Percentiles rank a stretch among this genome's conserved stretches.
Conservation (phyloP, 2,329 filamentous ascomycete genomes). For the Sphaceloma murrayae region DNA sequence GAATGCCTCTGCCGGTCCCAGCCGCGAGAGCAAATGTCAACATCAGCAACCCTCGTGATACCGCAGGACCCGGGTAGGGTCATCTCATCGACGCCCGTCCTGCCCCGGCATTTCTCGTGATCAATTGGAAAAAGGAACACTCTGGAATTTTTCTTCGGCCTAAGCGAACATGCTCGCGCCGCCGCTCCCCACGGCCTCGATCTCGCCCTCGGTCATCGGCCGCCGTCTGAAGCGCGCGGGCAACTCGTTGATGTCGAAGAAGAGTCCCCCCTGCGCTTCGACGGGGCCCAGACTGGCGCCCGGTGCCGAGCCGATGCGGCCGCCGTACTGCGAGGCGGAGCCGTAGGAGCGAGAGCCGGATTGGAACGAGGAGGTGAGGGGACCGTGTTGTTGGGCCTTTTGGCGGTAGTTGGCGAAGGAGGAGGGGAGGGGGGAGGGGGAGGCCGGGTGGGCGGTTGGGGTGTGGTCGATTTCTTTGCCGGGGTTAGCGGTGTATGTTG, state of each 20-base stretch:
- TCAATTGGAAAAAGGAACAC: too few relatives aligned
- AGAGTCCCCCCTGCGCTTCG: constrained; percentile 60
- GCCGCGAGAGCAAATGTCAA: too few relatives aligned
- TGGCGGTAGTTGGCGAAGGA: constrained; percentile 70
- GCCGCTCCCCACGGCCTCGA: constrained; percentile 90
- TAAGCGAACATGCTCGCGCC: constrained; percentile 60
- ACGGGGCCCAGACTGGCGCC: constrained; percentile 67
- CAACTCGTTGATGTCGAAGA: constrained; percentile 82
- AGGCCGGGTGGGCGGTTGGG: constrained; percentile 62
- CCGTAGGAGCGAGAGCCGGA: constrained; percentile 18
- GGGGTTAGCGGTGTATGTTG: constrained; percentile 17
- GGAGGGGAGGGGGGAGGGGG: constrained; percentile 55
- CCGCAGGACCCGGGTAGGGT: too few relatives aligned
- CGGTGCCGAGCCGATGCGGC: constrained; percentile 48
- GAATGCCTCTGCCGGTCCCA: too few relatives aligned
- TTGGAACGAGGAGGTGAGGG: constrained; percentile 38
- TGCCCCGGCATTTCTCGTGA: background rate
- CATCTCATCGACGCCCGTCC: too few relatives aligned
- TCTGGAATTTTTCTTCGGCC: too few relatives aligned
- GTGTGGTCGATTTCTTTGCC: constrained; percentile 61
- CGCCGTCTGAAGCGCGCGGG: constrained; percentile 71
- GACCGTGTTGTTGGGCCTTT: constrained; percentile 68
- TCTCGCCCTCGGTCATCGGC: constrained; percentile 69
- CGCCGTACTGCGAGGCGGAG: constrained; percentile 26
- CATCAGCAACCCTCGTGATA: too few relatives aligned